Conservation (phyloP, 2,329 filamentous ascomycete genomes). For the Fusarium armeniacum region DNA sequence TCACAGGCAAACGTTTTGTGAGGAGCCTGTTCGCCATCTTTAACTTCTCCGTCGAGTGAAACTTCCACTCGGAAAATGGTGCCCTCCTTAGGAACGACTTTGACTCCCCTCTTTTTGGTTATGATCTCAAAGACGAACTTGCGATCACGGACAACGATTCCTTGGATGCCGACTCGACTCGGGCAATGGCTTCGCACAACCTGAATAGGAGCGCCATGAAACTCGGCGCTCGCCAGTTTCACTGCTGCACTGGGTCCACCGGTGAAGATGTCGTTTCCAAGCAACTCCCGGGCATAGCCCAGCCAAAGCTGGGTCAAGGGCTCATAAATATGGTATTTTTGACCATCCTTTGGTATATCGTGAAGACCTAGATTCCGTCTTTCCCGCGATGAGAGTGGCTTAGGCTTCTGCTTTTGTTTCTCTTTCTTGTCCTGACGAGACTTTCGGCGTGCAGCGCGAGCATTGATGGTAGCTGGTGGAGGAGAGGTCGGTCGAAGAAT, state of each 20-base stretch:
- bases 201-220: slow-evolving; percentile 86
- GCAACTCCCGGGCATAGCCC: slow-evolving; percentile 85
- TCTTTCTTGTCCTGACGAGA: slow-evolving; percentile 62
- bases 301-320: slow-evolving; percentile 85
- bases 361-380: slow-evolving; percentile 81
- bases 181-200: slow-evolving; percentile 86
- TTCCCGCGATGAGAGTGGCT: slow-evolving; percentile 82
- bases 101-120: slow-evolving; percentile 77
- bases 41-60: slow-evolving; percentile 55
- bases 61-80: slow-evolving; percentile 86
- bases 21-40: slow-evolving; percentile 34
- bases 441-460: slow-evolving; percentile 69
- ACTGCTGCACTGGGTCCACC: slow-evolving; percentile 74
- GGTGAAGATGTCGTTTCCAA: slow-evolving; percentile 72
- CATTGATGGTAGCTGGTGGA: slow-evolving; percentile 65
- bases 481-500: slow-evolving; percentile 83
- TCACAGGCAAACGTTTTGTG: slow-evolving; percentile 77
- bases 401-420: slow-evolving; percentile 66
- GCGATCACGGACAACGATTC: slow-evolving; percentile 90
- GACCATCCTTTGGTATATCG: slow-evolving; percentile 76
- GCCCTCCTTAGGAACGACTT: slow-evolving; percentile 89
- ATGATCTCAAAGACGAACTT: slow-evolving; percentile 89
- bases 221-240: slow-evolving; percentile 87
- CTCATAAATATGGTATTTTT: slow-evolving; percentile 78
- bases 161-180: slow-evolving; percentile 83